Evolutionary conservation across 1,284 basidiomycete genomes (phyloP).

Genomic region (Puccinia horiana): DNA sequence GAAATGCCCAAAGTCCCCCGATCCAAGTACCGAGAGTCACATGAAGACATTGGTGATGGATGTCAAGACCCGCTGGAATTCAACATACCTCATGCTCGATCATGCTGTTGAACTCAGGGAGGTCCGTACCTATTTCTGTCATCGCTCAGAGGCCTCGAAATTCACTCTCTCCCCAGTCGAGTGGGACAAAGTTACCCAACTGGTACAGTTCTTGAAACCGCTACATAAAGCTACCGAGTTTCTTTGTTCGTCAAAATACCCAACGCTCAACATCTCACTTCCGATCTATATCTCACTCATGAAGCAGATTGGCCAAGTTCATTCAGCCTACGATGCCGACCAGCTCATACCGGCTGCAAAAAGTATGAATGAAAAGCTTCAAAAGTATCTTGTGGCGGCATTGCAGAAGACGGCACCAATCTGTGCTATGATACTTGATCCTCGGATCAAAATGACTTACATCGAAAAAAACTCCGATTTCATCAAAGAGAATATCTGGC

Average conservation of each 20-base stretch:
- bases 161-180: neutral
- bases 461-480: neutral
- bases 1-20: too few relatives aligned
- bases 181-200: neutral
- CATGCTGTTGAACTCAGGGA: neutral
- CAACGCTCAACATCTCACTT: neutral
- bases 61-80: too few relatives aligned
- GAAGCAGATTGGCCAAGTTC: neutral
- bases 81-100: too few relatives aligned
- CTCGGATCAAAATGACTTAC: neutral
- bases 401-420: neutral
- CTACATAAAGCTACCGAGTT: neutral
- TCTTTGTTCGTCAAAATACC: conserved; percentile 25
- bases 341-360: neutral
- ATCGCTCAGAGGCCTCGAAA: neutral
- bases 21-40: too few relatives aligned
- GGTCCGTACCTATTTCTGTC: neutral
- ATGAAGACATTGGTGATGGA: neutral
- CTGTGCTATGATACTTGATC: neutral
- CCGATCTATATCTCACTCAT: conserved; percentile 22
- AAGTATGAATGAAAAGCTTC: neutral
- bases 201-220: neutral
- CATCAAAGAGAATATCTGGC: too few relatives aligned
- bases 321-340: neutral
- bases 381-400: neutral